Base-by-base conservation (phyloP, 1,284 basidiomycete genomes). In the Bjerkandera adusta region DNA sequence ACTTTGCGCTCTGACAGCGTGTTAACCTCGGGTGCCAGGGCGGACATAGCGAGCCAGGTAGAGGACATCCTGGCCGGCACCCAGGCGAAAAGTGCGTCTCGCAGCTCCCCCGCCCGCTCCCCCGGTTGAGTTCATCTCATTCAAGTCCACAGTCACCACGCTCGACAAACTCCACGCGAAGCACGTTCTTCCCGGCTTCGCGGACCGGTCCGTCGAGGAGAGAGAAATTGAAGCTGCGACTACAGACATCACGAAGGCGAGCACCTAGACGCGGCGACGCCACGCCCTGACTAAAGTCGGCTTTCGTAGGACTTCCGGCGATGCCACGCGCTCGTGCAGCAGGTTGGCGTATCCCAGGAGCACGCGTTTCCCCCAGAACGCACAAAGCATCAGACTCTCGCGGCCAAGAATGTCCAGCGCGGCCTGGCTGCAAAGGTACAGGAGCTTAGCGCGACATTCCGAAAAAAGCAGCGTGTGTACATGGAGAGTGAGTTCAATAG, bases 401-500 rank as follows among this genome's bases (percentile, higher is more conserved):
- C 93, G 1, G 88, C 90, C 34, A 87, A 92, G 69, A 99, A 99
- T 63, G 92, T 97, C n/a, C 96, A 99, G 67, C 85, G 94, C 25
- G 95, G 88, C 10, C 79, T 99, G 30, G 97, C 97, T 16, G 92
- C 91, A 20, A 90, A 93, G 62, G 84, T 98, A 8, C 97, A 99
- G 71, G 91, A 94, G 57, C 74, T 95, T 40, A 95, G 91, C 58
- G 89, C 86, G 16, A 74, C 85, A n/a, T 99, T 99, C 64, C 79
- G 97, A 50, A 97, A 96, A 75, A 97, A 97, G 72, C 97, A 99
- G 69, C 83, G 91, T 47, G 86, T 95, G 25, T 99, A 99, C 68
- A 89, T 99, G 83, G 89, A 96, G 68, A 92, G 95, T 96, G 62
- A 71, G 95, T 81, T 47, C 42, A 41, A 38, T 51, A 42, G 43